Conservation (phyloP, 2,329 filamentous ascomycete genomes). For the Aspergillus hortae region DNA sequence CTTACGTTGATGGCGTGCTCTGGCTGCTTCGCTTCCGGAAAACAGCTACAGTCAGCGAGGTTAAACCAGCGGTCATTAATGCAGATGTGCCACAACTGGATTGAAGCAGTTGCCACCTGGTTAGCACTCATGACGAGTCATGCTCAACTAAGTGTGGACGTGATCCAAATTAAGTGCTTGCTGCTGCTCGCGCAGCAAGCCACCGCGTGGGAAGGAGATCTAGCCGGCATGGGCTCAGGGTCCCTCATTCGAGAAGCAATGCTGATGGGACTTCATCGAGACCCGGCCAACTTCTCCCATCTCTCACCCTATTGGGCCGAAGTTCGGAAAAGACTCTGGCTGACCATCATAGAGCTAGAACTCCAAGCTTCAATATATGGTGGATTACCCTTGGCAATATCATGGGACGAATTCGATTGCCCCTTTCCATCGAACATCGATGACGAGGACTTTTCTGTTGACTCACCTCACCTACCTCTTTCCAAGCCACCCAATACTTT, state of each 20-base stretch:
- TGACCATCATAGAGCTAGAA: not conserved
- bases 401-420: not conserved
- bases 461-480: not conserved
- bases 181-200: not conserved
- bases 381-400: not conserved
- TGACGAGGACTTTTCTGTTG: not conserved
- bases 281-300: not conserved
- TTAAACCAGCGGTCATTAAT: not conserved
- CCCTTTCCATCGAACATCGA: not conserved
- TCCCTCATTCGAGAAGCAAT: slow-evolving; percentile 1
- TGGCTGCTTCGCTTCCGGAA: not conserved
- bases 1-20: not conserved
- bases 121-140: not conserved
- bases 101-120: not conserved
- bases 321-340: not conserved
- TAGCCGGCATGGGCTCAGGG: not conserved
- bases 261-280: slow-evolving; percentile 1
- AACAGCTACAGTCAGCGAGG: not conserved
- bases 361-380: not conserved
- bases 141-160: not conserved
- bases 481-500: not conserved
- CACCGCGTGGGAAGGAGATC: not conserved
- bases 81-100: not conserved
- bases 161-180: not conserved
- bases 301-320: not conserved